phyloP scores from a whole-genome alignment of 768 basidiomycete species.

The Amanita thiersii region DNA sequence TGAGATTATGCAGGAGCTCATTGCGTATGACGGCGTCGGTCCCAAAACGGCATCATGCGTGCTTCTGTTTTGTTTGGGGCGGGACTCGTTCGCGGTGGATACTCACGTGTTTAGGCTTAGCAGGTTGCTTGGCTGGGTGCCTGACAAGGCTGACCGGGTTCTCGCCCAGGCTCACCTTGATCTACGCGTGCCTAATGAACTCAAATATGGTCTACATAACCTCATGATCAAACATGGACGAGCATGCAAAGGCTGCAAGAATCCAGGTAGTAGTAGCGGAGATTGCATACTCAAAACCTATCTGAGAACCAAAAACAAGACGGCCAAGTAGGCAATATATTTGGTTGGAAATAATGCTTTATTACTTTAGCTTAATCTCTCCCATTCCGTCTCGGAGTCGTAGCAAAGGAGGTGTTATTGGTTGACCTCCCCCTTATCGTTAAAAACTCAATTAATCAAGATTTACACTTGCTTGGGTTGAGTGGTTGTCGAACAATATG shows the following conservation, averaged over 20 bases:
- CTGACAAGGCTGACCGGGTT: constrained; percentile 37
- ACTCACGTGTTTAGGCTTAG: constrained; percentile 53
- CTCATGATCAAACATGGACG: constrained; percentile 53
- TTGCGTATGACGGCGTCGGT: constrained; percentile 50
- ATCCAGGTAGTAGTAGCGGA: constrained; percentile 13
- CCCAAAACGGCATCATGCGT: constrained; percentile 62
- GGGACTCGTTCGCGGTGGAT: constrained; percentile 58
- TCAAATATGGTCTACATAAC: constrained; percentile 52
- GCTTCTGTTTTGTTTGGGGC: constrained; percentile 48
- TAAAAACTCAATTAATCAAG: too few relatives aligned
- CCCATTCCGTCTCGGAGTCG: too few relatives aligned
- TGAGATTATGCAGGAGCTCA: constrained; percentile 48
- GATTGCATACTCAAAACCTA: constrained; percentile 25
- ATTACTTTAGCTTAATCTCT: too few relatives aligned
- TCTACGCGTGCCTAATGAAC: constrained; percentile 35
- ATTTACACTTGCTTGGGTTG: too few relatives aligned
- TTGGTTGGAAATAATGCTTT: too few relatives aligned
- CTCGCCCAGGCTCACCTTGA: constrained; percentile 52
- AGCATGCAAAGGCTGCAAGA: constrained; percentile 44
- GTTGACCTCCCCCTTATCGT: too few relatives aligned
- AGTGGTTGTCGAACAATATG: too few relatives aligned
- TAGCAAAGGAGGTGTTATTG: too few relatives aligned
- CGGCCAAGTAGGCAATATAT: background rate
- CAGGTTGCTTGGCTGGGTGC: constrained; percentile 44
- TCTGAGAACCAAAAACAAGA: constrained; percentile 14